A percentile compares a stretch with the other conserved stretches of the same genome.
phyloP scores from a whole-genome alignment of 2,329 filamentous ascomycete genomes.

The Neurospora sp. region DNA sequence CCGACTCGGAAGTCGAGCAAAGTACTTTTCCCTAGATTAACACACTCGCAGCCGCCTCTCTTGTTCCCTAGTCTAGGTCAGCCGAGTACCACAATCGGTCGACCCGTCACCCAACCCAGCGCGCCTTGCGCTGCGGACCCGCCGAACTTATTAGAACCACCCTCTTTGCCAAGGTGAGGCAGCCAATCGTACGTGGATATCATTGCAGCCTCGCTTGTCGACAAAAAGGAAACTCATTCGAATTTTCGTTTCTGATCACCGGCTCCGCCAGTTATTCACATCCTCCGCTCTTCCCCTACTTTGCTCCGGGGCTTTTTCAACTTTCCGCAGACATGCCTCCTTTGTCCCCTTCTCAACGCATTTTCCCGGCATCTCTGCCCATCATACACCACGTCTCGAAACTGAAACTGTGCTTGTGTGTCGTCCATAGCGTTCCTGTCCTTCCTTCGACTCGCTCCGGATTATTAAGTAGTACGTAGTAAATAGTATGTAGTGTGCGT shows the following conservation, averaged over 20 bases:
- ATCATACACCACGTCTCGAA: neutral
- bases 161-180: neutral
- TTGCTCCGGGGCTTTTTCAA: neutral
- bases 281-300: neutral
- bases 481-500: neutral
- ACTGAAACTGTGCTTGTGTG: neutral
- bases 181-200: neutral
- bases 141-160: neutral
- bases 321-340: neutral
- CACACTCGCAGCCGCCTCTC: neutral
- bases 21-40: neutral
- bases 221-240: neutral
- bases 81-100: neutral
- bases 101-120: neutral
- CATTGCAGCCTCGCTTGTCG: neutral
- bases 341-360: neutral
- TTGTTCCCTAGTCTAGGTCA: neutral
- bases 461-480: neutral
- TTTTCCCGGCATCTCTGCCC: neutral
- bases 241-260: neutral
- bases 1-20: neutral
- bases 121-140: neutral
- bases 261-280: neutral
- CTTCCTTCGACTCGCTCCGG: neutral
- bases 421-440: neutral